Evolutionary conservation across 495 filamentous ascomycete species (phyloP).

Genomic region (Staphylotrichum longicolle): DNA sequence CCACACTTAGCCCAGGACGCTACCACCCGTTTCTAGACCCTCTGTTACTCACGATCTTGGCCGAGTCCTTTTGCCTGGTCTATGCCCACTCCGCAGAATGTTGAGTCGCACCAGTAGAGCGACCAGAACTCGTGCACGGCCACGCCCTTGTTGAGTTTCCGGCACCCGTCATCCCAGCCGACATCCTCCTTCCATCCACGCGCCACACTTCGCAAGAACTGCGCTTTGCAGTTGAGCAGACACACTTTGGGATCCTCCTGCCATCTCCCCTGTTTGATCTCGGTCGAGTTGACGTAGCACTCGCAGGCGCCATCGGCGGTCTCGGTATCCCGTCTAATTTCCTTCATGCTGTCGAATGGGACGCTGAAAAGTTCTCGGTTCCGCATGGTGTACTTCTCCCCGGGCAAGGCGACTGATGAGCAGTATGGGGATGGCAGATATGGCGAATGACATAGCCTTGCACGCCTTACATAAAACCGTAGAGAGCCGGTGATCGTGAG

Average conservation of each 20-base stretch:
- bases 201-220: conserved; percentile 24
- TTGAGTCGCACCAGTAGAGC: conserved; percentile 48
- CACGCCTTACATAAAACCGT: conserved; percentile 1
- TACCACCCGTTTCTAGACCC: not conserved
- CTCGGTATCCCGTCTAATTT: conserved; percentile 13
- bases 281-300: conserved; percentile 28
- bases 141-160: conserved; percentile 19
- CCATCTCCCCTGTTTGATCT: conserved; percentile 9
- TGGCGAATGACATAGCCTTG: conserved; percentile 25
- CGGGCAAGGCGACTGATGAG: not conserved
- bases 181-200: conserved; percentile 21
- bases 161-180: conserved; percentile 25
- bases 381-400: too few relatives aligned
- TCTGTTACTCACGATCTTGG: conserved; percentile 46
- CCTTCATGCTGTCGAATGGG: conserved; percentile 6
- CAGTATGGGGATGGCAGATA: conserved; percentile 1
- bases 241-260: conserved; percentile 22
- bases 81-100: conserved; percentile 45
- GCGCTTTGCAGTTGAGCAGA: conserved; percentile 26
- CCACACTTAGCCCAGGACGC: conserved; percentile 26
- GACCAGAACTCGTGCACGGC: conserved; percentile 33
- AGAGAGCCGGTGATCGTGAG: not conserved
- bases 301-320: conserved; percentile 23
- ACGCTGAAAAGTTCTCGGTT: too few relatives aligned
- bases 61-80: conserved; percentile 26